Base-by-base conservation (phyloP, 768 basidiomycete genomes). In the Agrocybe pediades region DNA sequence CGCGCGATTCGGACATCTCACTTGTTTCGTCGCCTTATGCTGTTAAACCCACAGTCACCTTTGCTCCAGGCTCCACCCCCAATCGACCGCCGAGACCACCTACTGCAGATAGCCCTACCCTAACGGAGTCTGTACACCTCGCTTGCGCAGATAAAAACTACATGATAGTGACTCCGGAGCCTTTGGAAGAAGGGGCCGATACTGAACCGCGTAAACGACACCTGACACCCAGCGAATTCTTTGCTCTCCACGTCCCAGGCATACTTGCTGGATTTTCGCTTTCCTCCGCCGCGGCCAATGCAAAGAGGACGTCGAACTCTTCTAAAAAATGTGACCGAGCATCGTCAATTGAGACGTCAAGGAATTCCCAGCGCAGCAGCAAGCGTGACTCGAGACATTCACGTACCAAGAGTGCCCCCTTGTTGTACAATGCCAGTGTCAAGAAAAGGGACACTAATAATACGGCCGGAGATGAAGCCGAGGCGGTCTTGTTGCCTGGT, bases 81-180 rank as follows among this genome's bases (percentile, higher is more conserved):
- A 41, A 27, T 3, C 61, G 66, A 9, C 66, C 66, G 1, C 62
- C 65, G 13, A 62, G 67, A 8, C 67, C 67, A 11, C 63, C 65
- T 3, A 68, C 67, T 1, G 50, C 65, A 2, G 67, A 68, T 45
- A 66, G 67, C 40, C 65, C 67, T 11, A 42, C 53, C 4, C 63
- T 68, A 27, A 61, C 67, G 13, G 64, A 68, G 21, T 66, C 67
- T 2, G 64, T 66, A 11, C 65, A 64, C 42, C 59, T 66, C 9
- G 67, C 67, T 6, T 63, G 59, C 45, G 57, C 61, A 6, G 58
- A 62, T 27, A 61, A 62, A n/a, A 62, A 61, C 16, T 65, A 63
- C 24, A 54, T 63, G 48, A 53, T 65, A 19, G 59, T 62, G 6
- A 50, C 57, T 25, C 64, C 62, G 1, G 53, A 57, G 24, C 42